Conservation (phyloP, 768 basidiomycete species). For the Boletus tylopilopsis region DNA sequence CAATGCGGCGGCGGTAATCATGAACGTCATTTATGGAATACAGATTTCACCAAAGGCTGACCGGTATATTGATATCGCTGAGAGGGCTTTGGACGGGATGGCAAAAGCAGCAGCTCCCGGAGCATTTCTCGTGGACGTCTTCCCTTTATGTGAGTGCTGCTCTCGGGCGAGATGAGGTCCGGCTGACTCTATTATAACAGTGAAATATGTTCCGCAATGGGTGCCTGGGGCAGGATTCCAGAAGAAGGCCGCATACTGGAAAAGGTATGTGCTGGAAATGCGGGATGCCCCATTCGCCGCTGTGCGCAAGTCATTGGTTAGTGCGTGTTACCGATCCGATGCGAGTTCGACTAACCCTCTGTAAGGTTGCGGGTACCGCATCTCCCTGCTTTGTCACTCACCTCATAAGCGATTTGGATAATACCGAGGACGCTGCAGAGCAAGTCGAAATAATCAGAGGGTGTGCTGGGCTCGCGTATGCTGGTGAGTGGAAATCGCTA, state of each 20-base stretch:
- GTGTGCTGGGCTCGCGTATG: constrained; percentile 46
- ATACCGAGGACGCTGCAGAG: constrained; percentile 9
- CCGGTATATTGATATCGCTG: constrained; percentile 48
- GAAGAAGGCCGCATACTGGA: constrained; percentile 48
- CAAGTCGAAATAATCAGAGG: constrained; percentile 36
- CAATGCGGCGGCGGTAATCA: constrained; percentile 49
- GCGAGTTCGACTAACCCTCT: neutral
- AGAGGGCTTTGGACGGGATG: constrained; percentile 49
- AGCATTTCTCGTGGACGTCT: constrained; percentile 48
- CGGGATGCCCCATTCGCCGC: constrained; percentile 41
- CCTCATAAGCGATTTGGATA: constrained; percentile 21
- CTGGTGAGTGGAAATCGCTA: constrained; percentile 30
- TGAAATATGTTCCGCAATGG: constrained; percentile 53
- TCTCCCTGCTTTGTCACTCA: constrained; percentile 31
- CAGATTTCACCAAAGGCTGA: constrained; percentile 40
- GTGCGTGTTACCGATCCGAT: neutral
- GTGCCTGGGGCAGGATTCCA: constrained; percentile 50
- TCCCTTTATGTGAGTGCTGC: constrained; percentile 37
- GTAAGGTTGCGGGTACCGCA: constrained; percentile 23
- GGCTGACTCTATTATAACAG: constrained; percentile 25
- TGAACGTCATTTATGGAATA: constrained; percentile 53
- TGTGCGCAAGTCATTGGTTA: constrained; percentile 38
- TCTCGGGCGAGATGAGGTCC: neutral
- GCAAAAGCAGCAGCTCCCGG: constrained; percentile 48
- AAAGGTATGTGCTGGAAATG: constrained; percentile 45